These are phyloP conservation scores for Aspergillus ochraceus DNA, from an alignment of 2,329 filamentous ascomycete genomes.

Conservation along the genomic window DNA sequence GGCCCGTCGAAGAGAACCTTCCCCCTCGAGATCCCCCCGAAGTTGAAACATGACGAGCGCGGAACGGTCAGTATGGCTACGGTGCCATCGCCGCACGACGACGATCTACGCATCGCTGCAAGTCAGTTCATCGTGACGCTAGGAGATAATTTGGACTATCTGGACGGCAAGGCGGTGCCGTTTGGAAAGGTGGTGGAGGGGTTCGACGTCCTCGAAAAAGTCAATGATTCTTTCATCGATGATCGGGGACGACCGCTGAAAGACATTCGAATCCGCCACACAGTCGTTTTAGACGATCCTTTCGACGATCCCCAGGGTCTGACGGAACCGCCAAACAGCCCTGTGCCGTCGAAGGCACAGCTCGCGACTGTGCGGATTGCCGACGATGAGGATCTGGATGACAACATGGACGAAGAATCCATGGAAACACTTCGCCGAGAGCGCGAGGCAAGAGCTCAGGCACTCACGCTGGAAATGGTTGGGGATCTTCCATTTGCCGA, in stretches of 20 bases:
- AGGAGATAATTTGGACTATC: constrained; percentile 81
- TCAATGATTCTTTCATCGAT: constrained; percentile 87
- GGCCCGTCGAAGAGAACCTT: constrained; percentile 74
- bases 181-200: constrained; percentile 96
- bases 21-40: constrained; percentile 78
- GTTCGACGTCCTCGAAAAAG: constrained; percentile 89
- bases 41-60: constrained; percentile 82
- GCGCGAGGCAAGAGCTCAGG: constrained; percentile 88
- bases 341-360: constrained; percentile 78
- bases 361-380: constrained; percentile 88
- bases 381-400: constrained; percentile 79
- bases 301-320: constrained; percentile 79
- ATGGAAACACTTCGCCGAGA: constrained; percentile 79
- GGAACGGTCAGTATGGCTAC: constrained; percentile 99
- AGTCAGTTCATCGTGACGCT: constrained; percentile 95
- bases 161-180: constrained; percentile 91
- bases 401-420: constrained; percentile 76
- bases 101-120: constrained; percentile 77
- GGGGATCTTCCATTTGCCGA: constrained; percentile 96
- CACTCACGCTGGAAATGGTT: constrained; percentile 94
- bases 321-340: constrained; percentile 74
- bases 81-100: constrained; percentile 70
- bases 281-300: constrained; percentile 86
- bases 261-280: constrained; percentile 93
- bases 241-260: constrained; percentile 83